phyloP scores from a whole-genome alignment of 305 asterid genomes.

The Fraxinus angustifolia region DNA sequence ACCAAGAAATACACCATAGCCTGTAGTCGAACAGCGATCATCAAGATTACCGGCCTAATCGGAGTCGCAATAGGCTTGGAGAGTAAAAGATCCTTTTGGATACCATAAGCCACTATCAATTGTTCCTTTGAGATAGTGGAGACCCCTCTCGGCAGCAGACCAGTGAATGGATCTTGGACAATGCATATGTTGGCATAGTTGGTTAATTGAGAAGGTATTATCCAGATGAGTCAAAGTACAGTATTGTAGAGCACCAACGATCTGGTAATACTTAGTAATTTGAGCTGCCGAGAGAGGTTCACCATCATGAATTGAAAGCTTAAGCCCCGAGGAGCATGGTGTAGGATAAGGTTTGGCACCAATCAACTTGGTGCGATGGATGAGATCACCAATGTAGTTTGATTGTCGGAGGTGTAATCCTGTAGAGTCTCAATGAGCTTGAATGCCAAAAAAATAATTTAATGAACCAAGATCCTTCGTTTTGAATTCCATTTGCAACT shows the following conservation, averaged over 20 bases:
- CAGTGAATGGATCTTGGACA: too few species aligned
- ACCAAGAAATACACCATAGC: background rate
- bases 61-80: background rate
- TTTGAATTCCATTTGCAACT: background rate
- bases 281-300: background rate
- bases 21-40: background rate
- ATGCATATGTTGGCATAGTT: background rate
- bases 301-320: background rate
- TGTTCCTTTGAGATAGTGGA: background rate
- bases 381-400: background rate
- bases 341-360: background rate
- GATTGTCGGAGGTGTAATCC: background rate
- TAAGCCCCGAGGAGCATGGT: background rate
- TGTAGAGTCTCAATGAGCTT: background rate
- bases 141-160: background rate
- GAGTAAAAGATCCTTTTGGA: too few species aligned
- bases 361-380: background rate
- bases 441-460: background rate
- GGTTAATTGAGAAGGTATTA: background rate
- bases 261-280: background rate
- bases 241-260: background rate
- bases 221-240: background rate
- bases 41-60: background rate
- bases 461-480: background rate
- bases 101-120: background rate